A percentile compares a stretch with the other conserved stretches of the same genome.
These are phyloP conservation scores for Pichia rugopelliculosa DNA, from an alignment of 805 yeast genomes.

Conservation along the genomic window DNA sequence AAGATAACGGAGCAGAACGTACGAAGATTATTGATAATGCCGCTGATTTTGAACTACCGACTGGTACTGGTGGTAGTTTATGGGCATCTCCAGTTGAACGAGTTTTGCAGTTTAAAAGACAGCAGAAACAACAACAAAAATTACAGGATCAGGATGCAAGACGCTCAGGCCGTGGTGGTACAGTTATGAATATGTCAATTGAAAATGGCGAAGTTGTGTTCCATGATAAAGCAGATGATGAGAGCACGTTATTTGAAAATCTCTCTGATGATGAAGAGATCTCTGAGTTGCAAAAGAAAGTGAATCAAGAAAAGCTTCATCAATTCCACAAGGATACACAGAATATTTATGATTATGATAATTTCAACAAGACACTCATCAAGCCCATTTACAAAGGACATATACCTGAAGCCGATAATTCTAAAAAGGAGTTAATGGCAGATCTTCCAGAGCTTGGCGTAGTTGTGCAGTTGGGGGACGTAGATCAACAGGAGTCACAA, in stretches of 20 bases:
- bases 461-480: constrained; percentile 28
- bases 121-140: constrained; percentile 66
- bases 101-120: constrained; percentile 79
- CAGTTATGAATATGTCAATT: constrained; percentile 70
- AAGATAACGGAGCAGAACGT: constrained; percentile 80
- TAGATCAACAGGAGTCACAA: constrained; percentile 25
- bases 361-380: constrained; percentile 48
- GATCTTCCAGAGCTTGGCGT: constrained; percentile 12
- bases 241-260: constrained; percentile 19
- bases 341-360: constrained; percentile 53
- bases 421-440: neutral
- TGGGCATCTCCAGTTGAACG: constrained; percentile 89
- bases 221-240: constrained; percentile 33
- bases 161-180: constrained; percentile 66
- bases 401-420: neutral
- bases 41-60: constrained; percentile 67
- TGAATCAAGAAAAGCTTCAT: constrained; percentile 29
- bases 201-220: constrained; percentile 72
- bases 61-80: constrained; percentile 38
- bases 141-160: constrained; percentile 51
- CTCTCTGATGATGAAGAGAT: constrained; percentile 31
- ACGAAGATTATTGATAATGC: constrained; percentile 91
- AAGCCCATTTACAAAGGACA: constrained; percentile 29
- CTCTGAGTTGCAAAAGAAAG: constrained; percentile 28
- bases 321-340: constrained; percentile 24